A percentile compares a stretch with the other conserved stretches of the same genome.
Evolutionary conservation across 1,284 basidiomycete genomes (phyloP).

Genomic region (Leccinum fallax): DNA sequence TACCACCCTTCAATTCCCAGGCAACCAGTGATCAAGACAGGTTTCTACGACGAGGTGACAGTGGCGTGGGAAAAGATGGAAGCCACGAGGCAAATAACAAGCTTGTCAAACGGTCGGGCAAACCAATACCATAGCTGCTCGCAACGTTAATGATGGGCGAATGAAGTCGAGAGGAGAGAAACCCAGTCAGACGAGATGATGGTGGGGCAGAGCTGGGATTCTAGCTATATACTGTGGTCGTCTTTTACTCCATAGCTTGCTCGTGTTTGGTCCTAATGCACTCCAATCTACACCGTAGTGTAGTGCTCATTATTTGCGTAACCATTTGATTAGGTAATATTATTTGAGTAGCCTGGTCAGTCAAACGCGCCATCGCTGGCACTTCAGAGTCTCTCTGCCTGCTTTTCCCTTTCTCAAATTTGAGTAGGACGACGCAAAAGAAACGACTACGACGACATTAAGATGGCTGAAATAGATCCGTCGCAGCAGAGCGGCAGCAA

Average conservation of each 20-base stretch:
- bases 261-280: background rate
- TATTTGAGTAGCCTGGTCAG: background rate
- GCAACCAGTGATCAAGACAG: too few species aligned
- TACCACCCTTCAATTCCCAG: too few species aligned
- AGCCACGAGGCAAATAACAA: too few species aligned
- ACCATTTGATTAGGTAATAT: background rate
- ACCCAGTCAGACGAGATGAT: too few species aligned
- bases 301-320: background rate
- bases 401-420: background rate
- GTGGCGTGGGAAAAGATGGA: too few species aligned
- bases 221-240: too few species aligned
- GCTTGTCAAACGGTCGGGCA: too few species aligned
- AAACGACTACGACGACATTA: background rate
- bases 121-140: too few species aligned
- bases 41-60: too few species aligned
- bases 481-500: constrained; percentile 17
- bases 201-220: too few species aligned
- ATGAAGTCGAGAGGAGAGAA: too few species aligned
- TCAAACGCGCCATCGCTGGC: background rate
- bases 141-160: too few species aligned
- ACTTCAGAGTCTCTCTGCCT: background rate
- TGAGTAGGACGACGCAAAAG: background rate
- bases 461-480: constrained; percentile 31
- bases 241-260: background rate
- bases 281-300: background rate